Evolutionary conservation across 106 monocot genomes (phyloP), one percentile per base, ranked within the genome.

Genomic region (Dendrobium chrysotoxum): DNA sequence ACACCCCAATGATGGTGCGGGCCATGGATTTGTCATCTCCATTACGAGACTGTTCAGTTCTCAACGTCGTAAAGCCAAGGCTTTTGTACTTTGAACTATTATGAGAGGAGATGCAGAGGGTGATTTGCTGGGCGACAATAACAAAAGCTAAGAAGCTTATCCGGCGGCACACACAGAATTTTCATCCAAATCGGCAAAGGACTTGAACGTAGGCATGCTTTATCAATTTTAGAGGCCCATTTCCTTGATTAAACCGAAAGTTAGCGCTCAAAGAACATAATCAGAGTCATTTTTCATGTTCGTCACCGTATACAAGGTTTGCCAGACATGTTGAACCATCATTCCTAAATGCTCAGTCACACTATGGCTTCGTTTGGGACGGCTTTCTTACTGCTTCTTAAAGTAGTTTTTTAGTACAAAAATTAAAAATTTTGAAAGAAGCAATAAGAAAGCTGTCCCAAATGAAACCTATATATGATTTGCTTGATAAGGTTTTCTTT

Each of bases 91-190:
- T 78, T 71, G 88, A 83, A 93, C 89, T 15, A 89, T 95, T 91
- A 84, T 88, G 0, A 12, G 55, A 85, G 95, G 90, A 11, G 95
- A 92, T 46, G 85, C 80, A 40, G 87, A 92, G 8, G 84, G 79
- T 81, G 95, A 92, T 41, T 89, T 72, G n/a, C 85, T 85, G 57
- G 88, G 83, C 28, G 95, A 93, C 95, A 0, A 91, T 95, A 74
- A 92, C 90, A 35, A 91, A 88, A 75, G 92, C 91, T 31, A 95
- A 89, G 83, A 90, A 82, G 79, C 87, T 92, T 54, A 84, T 95
- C 64, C 66, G 82, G 79, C 71, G 84, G 53, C 92, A 89, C 30
- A 87, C 88, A 13, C 92, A 90, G 84, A 95, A n/a, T n/a, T n/a
- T n/a, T n/a, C n/a, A n/a, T n/a, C n/a, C n/a, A n/a, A n/a, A n/a